Conservation (phyloP, 2,329 filamentous ascomycete genomes). For the Paraphaeosphaeria minitans region DNA sequence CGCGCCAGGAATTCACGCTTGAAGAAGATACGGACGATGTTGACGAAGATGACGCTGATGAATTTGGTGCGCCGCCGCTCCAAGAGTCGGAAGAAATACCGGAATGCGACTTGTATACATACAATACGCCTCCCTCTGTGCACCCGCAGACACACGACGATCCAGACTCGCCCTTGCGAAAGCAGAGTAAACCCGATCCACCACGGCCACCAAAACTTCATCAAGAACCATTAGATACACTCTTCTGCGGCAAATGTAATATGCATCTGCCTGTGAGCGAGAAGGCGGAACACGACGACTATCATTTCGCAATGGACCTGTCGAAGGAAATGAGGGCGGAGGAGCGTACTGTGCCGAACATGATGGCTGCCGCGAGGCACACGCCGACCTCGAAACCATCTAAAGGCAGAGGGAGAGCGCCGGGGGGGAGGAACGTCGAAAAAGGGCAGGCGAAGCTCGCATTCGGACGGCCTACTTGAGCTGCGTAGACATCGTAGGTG, state of each 20-base stretch:
- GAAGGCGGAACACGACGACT: constrained; percentile 82
- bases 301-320: constrained; percentile 91
- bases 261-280: constrained; percentile 63
- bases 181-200: constrained; percentile 1
- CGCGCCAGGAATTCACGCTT: constrained; percentile 32
- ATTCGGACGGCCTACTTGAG: constrained; percentile 42
- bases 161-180: constrained; percentile 10
- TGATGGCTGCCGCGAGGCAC: constrained; percentile 14
- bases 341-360: constrained; percentile 23
- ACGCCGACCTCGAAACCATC: constrained; percentile 25
- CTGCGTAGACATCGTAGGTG: not conserved
- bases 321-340: constrained; percentile 61
- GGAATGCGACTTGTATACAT: constrained; percentile 19
- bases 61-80: constrained; percentile 15
- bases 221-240: constrained; percentile 40
- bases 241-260: constrained; percentile 69
- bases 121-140: constrained; percentile 39
- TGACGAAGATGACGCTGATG: constrained; percentile 23
- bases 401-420: constrained; percentile 46
- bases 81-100: constrained; percentile 17
- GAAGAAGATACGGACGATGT: constrained; percentile 31
- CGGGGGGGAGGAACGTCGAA: constrained; percentile 39
- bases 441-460: constrained; percentile 54
- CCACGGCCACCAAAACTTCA: constrained; percentile 15
- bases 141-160: constrained; percentile 26